Base-by-base conservation (phyloP, 106 monocot species). In the Acorus gramineus region DNA sequence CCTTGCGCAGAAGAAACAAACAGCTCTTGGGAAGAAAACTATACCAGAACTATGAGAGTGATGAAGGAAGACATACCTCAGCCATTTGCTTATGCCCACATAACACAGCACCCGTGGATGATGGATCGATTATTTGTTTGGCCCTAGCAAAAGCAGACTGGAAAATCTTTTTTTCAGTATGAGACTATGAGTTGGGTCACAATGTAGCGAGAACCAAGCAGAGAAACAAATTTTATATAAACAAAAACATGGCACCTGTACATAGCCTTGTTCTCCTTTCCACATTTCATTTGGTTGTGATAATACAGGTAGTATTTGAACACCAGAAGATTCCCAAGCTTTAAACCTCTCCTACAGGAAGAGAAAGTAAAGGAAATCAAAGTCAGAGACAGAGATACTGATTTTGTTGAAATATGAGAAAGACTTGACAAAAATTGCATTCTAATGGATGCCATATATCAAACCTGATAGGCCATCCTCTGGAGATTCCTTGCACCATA, bases 391-490 rank as follows among this genome's bases (percentile, higher is more conserved):
- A 61, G 42, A 42, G 44, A 61, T 48, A 44, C 44, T 43, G 6
- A 63, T 6, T 12, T 56, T 50, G 8, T 14, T 56, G 67, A 62
- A 45, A 10, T 51, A 43, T 53, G 4, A 62, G 63, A 57, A 45
- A 11, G 5, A 52, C 12, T 49, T 28, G 28, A 28, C 28, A 28
- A 28, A 28, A 28, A 28, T 28, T 28, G 28, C 28, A 28, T 28
- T 28, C 28, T 28, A 28, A 28, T 28, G 28, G 28, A 28, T 28
- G 28, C 28, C 7, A 69, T 56, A 6, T 62, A 61, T 14, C 52
- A 47, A 28, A 92, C 93, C 93, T 89, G 93, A 76, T 93, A 93
- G 44, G 89, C 89, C 93, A 93, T 93, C 69, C 83, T 93, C 10
- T 86, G 74, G 74, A 93, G 81, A 49, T 84, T 93, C 69, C 89